These are phyloP conservation scores for Mycena crocata DNA, from an alignment of 768 basidiomycete genomes.

Conservation along the genomic window DNA sequence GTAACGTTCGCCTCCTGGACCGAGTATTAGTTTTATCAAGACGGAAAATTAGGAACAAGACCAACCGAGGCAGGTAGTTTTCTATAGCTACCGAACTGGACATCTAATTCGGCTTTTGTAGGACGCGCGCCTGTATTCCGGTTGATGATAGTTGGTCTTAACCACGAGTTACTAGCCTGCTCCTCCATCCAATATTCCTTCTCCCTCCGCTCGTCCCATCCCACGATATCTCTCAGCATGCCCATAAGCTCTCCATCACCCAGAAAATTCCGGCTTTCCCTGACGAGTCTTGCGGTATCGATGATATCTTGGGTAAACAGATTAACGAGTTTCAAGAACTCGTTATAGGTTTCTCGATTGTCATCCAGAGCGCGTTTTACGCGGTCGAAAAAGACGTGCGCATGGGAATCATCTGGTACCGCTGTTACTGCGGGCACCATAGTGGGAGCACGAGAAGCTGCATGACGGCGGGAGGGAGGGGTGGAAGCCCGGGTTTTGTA, in stretches of 20 bases:
- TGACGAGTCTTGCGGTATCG: conserved; percentile 84
- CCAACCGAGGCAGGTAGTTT: conserved; percentile 83
- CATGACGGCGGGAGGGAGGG: conserved; percentile 38
- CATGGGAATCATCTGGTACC: conserved; percentile 30
- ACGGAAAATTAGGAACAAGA: conserved; percentile 5
- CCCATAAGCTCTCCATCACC: conserved; percentile 83
- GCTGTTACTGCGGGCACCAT: conserved; percentile 39
- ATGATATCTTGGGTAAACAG: conserved; percentile 95
- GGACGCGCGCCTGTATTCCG: conserved; percentile 55
- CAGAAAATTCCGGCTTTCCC: conserved; percentile 81
- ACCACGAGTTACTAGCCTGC: conserved; percentile 62
- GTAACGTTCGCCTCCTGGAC: conserved; percentile 84
- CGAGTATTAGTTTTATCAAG: conserved; percentile 7
- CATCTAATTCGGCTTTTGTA: conserved; percentile 73
- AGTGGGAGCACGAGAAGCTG: conserved; percentile 38
- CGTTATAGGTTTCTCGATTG: conserved; percentile 85
- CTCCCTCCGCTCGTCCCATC: conserved; percentile 85
- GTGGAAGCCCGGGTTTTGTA: conserved; percentile 52
- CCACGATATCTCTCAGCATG: conserved; percentile 87
- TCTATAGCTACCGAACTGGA: conserved; percentile 90
- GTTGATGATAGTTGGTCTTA: conserved; percentile 58
- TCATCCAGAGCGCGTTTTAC: conserved; percentile 77
- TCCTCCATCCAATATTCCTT: conserved; percentile 63
- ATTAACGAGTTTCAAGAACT: conserved; percentile 95
- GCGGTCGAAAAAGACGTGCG: conserved; percentile 83